These are phyloP conservation scores for Pichia sp. DNA, from an alignment of 1,139 yeast species.

Conservation along the genomic window DNA sequence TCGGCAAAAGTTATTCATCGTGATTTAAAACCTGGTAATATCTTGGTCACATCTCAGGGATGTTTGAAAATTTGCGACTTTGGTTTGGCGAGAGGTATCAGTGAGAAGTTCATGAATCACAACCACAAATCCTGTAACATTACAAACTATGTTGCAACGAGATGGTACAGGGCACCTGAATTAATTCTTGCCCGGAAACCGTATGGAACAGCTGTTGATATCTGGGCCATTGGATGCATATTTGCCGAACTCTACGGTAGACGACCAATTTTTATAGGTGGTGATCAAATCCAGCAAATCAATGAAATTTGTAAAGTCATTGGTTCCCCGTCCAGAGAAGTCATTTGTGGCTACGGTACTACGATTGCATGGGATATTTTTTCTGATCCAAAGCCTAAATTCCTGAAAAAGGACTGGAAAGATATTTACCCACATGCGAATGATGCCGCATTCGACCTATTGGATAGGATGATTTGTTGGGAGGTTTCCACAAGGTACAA, in stretches of 20 bases:
- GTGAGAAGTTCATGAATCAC: conserved; percentile 36
- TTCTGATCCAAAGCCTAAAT: conserved; percentile 34
- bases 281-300: conserved; percentile 57
- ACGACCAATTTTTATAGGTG: conserved; percentile 65
- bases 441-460: conserved; percentile 37
- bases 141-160: conserved; percentile 86
- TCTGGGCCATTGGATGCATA: conserved; percentile 84
- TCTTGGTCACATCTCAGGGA: conserved; percentile 91
- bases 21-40: conserved; percentile 90
- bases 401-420: conserved; percentile 38
- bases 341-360: conserved; percentile 27
- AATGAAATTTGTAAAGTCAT: conserved; percentile 54
- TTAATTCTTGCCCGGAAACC: conserved; percentile 86
- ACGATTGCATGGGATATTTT: conserved; percentile 34
- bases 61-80: conserved; percentile 94
- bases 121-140: conserved; percentile 34
- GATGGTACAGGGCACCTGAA: conserved; percentile 97
- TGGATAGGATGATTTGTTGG: conserved; percentile 55
- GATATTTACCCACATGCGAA: conserved; percentile 56
- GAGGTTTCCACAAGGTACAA: conserved; percentile 41
- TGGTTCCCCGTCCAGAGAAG: conserved; percentile 50
- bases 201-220: conserved; percentile 54
- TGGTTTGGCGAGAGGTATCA: conserved; percentile 80
- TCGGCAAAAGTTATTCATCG: conserved; percentile 94
- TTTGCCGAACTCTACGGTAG: conserved; percentile 68